Conservation (phyloP, 2,329 filamentous ascomycete genomes). For the Acarospora socialis region DNA sequence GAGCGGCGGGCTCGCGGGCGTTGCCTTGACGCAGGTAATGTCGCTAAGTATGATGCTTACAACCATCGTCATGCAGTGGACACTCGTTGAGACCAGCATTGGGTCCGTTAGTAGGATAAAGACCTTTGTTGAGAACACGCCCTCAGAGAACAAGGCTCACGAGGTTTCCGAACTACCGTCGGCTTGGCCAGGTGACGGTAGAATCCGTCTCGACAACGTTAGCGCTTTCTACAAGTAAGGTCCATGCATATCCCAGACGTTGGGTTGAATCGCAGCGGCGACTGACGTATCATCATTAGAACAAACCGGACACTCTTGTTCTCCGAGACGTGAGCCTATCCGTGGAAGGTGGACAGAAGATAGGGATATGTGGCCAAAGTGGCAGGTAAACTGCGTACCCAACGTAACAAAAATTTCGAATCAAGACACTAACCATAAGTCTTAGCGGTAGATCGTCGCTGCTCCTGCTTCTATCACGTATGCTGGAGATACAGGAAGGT, state of each 20-base stretch:
- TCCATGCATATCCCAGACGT: not conserved
- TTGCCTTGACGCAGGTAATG: slow-evolving; percentile 40
- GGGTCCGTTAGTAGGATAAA: slow-evolving; percentile 43
- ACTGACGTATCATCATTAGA: slow-evolving; percentile 1
- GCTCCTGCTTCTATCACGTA: slow-evolving; percentile 28
- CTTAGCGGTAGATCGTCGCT: slow-evolving; percentile 30
- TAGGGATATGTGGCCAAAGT: slow-evolving; percentile 28
- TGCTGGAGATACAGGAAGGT: slow-evolving; percentile 28
- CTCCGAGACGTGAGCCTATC: slow-evolving; percentile 33
- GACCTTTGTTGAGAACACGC: slow-evolving; percentile 33
- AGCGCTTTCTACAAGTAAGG: slow-evolving; percentile 27
- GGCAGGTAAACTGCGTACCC: slow-evolving; percentile 19
- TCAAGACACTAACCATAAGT: slow-evolving; percentile 3
- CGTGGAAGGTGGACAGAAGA: slow-evolving; percentile 28
- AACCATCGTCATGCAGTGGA: slow-evolving; percentile 40
- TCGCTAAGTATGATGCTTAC: slow-evolving; percentile 39
- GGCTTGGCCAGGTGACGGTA: slow-evolving; percentile 30
- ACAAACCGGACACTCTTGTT: slow-evolving; percentile 22
- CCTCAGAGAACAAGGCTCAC: slow-evolving; percentile 25
- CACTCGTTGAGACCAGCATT: slow-evolving; percentile 42
- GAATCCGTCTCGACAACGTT: slow-evolving; percentile 30
- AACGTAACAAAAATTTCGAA: slow-evolving; percentile 1
- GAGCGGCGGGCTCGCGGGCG: slow-evolving; percentile 35
- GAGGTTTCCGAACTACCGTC: slow-evolving; percentile 28
- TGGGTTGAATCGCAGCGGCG: not conserved